phyloP scores from a whole-genome alignment of 179 eudicot genomes.

The Carnegiea gigantea region DNA sequence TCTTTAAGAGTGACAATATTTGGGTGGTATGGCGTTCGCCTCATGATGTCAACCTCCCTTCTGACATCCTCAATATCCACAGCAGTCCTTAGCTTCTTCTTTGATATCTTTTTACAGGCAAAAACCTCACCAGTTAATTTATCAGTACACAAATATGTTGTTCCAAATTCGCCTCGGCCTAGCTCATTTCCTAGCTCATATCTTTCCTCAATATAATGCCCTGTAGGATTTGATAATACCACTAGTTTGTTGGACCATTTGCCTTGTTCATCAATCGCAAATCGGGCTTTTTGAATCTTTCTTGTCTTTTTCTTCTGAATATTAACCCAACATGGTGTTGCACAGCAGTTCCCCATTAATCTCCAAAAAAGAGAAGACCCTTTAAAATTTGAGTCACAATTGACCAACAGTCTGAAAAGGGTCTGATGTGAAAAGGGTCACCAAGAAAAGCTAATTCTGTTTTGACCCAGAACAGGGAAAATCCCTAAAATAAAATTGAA shows the following conservation, averaged over 20 bases:
- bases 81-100: slow-evolving; percentile 75
- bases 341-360: slow-evolving; percentile 87
- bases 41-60: slow-evolving; percentile 85
- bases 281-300: slow-evolving; percentile 51
- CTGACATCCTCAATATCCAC: slow-evolving; percentile 89
- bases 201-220: slow-evolving; percentile 49
- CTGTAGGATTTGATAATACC: slow-evolving; percentile 76
- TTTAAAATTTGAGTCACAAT: background rate
- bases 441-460: background rate
- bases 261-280: slow-evolving; percentile 31
- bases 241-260: slow-evolving; percentile 40
- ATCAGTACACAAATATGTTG: slow-evolving; percentile 76
- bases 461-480: background rate
- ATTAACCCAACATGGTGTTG: slow-evolving; percentile 40
- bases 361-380: background rate
- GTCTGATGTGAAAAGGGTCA: background rate
- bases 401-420: slow-evolving; percentile 5
- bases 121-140: slow-evolving; percentile 44
- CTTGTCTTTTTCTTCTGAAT: slow-evolving; percentile 40
- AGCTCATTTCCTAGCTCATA: slow-evolving; percentile 75
- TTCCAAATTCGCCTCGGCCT: slow-evolving; percentile 87
- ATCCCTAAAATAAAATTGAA: background rate
- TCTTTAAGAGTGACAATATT: slow-evolving; percentile 77
- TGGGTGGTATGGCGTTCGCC: slow-evolving; percentile 69
- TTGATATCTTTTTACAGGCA: slow-evolving; percentile 87